Conservation (phyloP, 31 red algal species). For the Porphyra umbilicalis region DNA sequence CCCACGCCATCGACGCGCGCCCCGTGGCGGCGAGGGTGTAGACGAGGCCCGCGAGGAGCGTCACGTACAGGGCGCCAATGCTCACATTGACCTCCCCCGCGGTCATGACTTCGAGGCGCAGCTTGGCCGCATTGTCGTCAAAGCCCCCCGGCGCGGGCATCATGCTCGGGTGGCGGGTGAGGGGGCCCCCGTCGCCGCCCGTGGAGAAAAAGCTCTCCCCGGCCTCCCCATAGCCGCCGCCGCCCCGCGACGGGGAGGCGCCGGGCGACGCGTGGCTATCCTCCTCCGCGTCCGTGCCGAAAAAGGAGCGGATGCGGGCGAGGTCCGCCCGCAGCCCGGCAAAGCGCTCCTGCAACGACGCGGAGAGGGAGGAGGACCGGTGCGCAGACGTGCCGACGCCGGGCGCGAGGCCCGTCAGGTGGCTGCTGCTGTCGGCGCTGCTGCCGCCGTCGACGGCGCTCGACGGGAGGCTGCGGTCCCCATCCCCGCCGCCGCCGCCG, state of each 20-base stretch:
- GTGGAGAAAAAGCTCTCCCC: not conserved
- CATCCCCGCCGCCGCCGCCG: no score
- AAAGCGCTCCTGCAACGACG: not conserved
- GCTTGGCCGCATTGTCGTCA: conserved; percentile 12
- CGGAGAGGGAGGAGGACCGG: not conserved
- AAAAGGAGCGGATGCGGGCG: not conserved
- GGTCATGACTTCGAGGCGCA: conserved; percentile 41
- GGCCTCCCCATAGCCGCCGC: not conserved
- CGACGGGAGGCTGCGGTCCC: not conserved
- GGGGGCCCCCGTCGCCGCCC: not conserved
- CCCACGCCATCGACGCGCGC: not conserved
- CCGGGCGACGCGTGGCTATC: not conserved
- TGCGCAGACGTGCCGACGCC: not conserved
- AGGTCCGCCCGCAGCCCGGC: not conserved
- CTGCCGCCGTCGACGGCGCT: not conserved
- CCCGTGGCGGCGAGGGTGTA: conserved; percentile 32
- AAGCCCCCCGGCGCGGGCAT: not conserved
- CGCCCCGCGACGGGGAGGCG: not conserved
- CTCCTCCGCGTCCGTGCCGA: not conserved
- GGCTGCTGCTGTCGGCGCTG: not conserved
- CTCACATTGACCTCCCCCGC: conserved; percentile 48
- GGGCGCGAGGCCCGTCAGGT: not conserved
- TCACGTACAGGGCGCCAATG: conserved; percentile 34
- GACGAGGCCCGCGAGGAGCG: conserved; percentile 20
- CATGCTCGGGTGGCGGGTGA: not conserved